Percentiles rank a stretch among this genome's conserved stretches.
These are phyloP conservation scores for Tolypocladium endophyticum DNA, from an alignment of 2,329 filamentous ascomycete genomes.

Conservation along the genomic window DNA sequence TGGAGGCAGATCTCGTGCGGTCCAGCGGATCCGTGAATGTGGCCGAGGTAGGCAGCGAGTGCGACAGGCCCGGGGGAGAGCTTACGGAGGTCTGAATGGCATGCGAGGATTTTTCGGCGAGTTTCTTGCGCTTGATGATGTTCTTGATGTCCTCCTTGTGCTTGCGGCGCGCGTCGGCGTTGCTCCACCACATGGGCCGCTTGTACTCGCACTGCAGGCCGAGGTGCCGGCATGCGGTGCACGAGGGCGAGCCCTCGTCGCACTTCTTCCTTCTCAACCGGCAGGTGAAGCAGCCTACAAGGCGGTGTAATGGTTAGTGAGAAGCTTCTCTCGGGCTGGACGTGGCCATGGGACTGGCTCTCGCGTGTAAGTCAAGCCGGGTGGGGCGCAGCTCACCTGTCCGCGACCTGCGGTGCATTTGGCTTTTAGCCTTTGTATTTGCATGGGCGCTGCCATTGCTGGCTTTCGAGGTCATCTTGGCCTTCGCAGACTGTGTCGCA, in stretches of 20 bases:
- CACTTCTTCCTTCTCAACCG: slow-evolving; percentile 59
- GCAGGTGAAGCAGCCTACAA: slow-evolving; percentile 56
- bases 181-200: slow-evolving; percentile 94
- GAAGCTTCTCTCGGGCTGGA: background rate
- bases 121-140: slow-evolving; percentile 94
- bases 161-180: slow-evolving; percentile 70
- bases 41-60: slow-evolving; percentile 72
- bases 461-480: slow-evolving; percentile 46
- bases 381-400: slow-evolving; percentile 56
- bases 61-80: slow-evolving; percentile 69
- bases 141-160: slow-evolving; percentile 96
- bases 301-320: slow-evolving; percentile 1
- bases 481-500: slow-evolving; percentile 46
- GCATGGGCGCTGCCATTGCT: slow-evolving; percentile 24
- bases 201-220: slow-evolving; percentile 92
- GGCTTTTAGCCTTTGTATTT: slow-evolving; percentile 58
- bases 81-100: slow-evolving; percentile 44
- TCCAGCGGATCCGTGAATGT: slow-evolving; percentile 67
- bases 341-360: background rate
- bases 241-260: slow-evolving; percentile 52
- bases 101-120: slow-evolving; percentile 69
- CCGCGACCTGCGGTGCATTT: slow-evolving; percentile 89
- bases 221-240: slow-evolving; percentile 60
- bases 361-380: slow-evolving; percentile 18
- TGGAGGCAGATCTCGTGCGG: slow-evolving; percentile 64